Percentiles rank a stretch among this genome's conserved stretches.
These are phyloP conservation scores for Powellomyces hirtus DNA, from an alignment of 192 early-diverging fungal genomes.

Conservation along the genomic window DNA sequence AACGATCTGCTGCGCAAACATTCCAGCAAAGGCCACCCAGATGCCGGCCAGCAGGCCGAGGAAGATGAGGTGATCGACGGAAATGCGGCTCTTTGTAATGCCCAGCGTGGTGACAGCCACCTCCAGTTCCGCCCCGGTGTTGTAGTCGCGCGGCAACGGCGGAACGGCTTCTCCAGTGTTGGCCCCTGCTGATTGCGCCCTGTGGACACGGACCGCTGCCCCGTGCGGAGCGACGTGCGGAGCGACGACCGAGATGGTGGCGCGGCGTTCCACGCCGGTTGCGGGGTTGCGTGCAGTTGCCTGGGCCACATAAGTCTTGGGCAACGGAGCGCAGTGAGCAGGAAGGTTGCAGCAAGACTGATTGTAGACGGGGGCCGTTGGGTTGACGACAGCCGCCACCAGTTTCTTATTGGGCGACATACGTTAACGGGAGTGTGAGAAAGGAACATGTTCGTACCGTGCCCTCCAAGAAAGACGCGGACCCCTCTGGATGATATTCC, in stretches of 20 bases:
- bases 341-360: conserved; percentile 9
- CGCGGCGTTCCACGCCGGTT: conserved; percentile 13
- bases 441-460: not conserved
- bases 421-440: conserved; percentile 3
- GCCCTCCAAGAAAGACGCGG: too few relatives aligned
- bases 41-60: conserved; percentile 21
- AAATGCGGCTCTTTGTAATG: not conserved
- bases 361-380: conserved; percentile 6
- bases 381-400: not conserved
- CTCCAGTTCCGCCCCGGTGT: conserved; percentile 23
- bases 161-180: not conserved
- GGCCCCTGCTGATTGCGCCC: not conserved
- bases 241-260: conserved; percentile 13
- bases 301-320: conserved; percentile 9
- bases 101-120: conserved; percentile 8
- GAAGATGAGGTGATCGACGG: conserved; percentile 14
- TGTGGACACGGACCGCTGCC: not conserved
- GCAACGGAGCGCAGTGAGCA: conserved; percentile 3
- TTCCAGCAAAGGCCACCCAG: conserved; percentile 24
- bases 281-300: conserved; percentile 7
- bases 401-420: conserved; percentile 4
- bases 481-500: too few relatives aligned
- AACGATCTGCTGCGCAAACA: conserved; percentile 27
- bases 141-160: conserved; percentile 24
- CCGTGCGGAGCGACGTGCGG: conserved; percentile 1